Conservation (phyloP, 2,329 filamentous ascomycete genomes). For the Aspergillus aculeatus region DNA sequence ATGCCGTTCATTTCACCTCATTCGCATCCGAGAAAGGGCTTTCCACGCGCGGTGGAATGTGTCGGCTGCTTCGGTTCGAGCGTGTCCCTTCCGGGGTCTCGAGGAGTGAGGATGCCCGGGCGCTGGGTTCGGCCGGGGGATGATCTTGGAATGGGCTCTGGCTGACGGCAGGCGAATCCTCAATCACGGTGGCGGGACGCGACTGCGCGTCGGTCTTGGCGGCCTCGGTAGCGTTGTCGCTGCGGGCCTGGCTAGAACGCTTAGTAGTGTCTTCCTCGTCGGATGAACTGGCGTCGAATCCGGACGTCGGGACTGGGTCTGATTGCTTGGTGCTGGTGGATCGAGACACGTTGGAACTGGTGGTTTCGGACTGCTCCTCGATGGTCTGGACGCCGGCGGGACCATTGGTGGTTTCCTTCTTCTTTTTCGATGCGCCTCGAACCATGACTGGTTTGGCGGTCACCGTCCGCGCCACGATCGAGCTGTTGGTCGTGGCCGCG, state of each 20-base stretch:
- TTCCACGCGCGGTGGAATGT: constrained; percentile 30
- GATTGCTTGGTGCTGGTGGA: constrained; percentile 19
- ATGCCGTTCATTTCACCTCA: constrained; percentile 38
- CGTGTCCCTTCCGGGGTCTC: constrained; percentile 21
- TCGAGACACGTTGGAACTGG: constrained; percentile 10
- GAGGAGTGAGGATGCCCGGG: constrained; percentile 20
- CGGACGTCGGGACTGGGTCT: constrained; percentile 27
- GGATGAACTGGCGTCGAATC: constrained; percentile 35
- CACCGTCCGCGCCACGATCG: constrained; percentile 46
- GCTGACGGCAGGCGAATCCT: constrained; percentile 27
- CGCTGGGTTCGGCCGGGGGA: constrained; percentile 21
- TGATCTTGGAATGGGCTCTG: constrained; percentile 33
- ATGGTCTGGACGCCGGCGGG: constrained; percentile 19
- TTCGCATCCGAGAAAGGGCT: constrained; percentile 48
- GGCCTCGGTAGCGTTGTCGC: constrained; percentile 20
- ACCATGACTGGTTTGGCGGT: constrained; percentile 48
- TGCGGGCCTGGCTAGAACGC: constrained; percentile 8
- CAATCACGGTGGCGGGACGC: constrained; percentile 27
- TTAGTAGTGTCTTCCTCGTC: constrained; percentile 29
- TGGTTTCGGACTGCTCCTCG: constrained; percentile 19
- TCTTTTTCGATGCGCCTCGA: constrained; percentile 35
- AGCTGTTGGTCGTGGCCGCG: constrained; percentile 35
- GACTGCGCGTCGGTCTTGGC: constrained; percentile 22
- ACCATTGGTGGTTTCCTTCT: constrained; percentile 23
- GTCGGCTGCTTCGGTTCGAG: constrained; percentile 34